These are phyloP conservation scores for Phytopythium helicoides DNA, from an alignment of 352 stramenopile species.

Conservation along the genomic window DNA sequence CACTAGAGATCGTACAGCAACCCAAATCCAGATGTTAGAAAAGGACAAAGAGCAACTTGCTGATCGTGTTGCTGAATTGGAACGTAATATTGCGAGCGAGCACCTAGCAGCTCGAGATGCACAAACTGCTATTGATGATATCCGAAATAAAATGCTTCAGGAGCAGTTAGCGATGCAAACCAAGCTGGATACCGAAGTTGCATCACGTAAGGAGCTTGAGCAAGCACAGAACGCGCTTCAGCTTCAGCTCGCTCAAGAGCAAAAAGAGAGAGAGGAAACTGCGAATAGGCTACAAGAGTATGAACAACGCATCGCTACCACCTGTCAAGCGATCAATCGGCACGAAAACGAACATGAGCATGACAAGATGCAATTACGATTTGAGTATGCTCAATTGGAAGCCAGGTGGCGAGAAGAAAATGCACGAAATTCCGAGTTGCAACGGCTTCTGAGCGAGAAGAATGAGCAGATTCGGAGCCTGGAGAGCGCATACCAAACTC, in stretches of 20 bases:
- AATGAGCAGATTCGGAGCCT: constrained; percentile 50
- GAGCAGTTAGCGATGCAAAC: constrained; percentile 7
- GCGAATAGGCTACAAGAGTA: constrained; percentile 71
- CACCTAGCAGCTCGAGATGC: constrained; percentile 12
- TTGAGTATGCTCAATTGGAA: constrained; percentile 30
- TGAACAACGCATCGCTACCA: constrained; percentile 62
- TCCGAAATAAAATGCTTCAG: constrained; percentile 13
- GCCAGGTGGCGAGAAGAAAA: constrained; percentile 42
- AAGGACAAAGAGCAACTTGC: constrained; percentile 30
- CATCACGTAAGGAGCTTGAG: constrained; percentile 22
- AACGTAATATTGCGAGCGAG: constrained; percentile 20
- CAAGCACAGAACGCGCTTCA: constrained; percentile 29
- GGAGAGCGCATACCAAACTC: not conserved
- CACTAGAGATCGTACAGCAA: not conserved
- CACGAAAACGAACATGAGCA: constrained; percentile 62
- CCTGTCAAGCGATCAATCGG: constrained; percentile 64
- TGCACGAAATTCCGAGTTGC: constrained; percentile 51
- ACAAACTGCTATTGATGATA: constrained; percentile 11
- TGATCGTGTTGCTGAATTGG: constrained; percentile 24
- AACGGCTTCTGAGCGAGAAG: constrained; percentile 63
- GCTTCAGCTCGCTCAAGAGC: constrained; percentile 36
- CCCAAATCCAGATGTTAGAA: constrained; percentile 2
- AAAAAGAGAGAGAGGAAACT: constrained; percentile 60
- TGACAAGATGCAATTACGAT: constrained; percentile 45
- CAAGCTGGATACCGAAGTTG: constrained; percentile 14